Evolutionary conservation across 495 filamentous ascomycete genomes (phyloP).

Genomic region (Aspergillus mulundensis): DNA sequence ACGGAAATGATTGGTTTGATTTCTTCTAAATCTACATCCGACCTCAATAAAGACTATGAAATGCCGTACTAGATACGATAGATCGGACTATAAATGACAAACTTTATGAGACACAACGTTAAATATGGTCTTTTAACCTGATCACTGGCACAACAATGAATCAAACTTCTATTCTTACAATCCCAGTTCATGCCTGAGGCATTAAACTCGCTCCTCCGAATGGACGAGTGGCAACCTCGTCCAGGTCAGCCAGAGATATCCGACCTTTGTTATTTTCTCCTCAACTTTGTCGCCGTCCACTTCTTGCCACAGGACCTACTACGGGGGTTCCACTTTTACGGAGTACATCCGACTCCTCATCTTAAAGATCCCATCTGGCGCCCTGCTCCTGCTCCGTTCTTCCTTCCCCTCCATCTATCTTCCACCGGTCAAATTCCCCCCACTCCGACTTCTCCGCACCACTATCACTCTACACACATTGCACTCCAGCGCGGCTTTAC

Average conservation of each 20-base stretch:
- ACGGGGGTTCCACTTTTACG: neutral
- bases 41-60: neutral
- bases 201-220: neutral
- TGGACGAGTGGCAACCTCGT: neutral
- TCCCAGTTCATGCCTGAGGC: neutral
- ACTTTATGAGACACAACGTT: too few relatives aligned
- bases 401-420: neutral
- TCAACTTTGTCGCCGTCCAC: neutral
- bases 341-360: neutral
- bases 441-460: neutral
- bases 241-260: neutral
- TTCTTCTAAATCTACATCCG: slow-evolving; percentile 21
- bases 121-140: too few relatives aligned
- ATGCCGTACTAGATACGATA: slow-evolving; percentile 8
- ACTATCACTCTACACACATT: neutral
- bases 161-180: too few relatives aligned
- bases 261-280: neutral
- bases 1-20: slow-evolving; percentile 35
- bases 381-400: neutral
- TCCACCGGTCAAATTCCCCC: neutral
- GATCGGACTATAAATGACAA: neutral
- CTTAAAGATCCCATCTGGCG: neutral
- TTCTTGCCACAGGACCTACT: slow-evolving; percentile 1
- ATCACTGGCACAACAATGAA: too few relatives aligned
- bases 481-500: neutral